Base-by-base conservation (phyloP, 1,284 basidiomycete genomes). In the Rhizoctonia solani region DNA sequence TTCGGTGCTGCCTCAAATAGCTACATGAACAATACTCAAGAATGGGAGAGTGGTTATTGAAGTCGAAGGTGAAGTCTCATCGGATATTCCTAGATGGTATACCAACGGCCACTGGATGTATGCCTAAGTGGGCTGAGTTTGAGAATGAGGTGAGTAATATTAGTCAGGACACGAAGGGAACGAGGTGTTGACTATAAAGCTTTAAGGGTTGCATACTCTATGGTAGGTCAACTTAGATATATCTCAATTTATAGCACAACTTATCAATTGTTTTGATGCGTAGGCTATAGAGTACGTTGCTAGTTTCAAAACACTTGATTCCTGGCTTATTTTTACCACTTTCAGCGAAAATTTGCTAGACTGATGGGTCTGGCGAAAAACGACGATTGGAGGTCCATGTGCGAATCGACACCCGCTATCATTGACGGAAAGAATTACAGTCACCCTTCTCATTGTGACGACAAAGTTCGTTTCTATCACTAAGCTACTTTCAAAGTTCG, bases 141-240 rank as follows among this genome's bases (percentile, higher is more conserved):
- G 58, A 63, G 25, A 34, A 63, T 25, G 58, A 63, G 34, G 58
- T 52, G 47, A 29, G 58, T 23, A 19, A 23, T 32, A 29, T n/a
- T 58, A 16, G 37, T 39, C 16, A 39, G 37, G 9, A 16, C 37
- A 39, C 37, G 16, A 39, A 39, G 8, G 9, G 37, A 39, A 39
- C 37, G 9, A 16, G 8, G 9, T 39, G 34, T n/a, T n/a, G n/a
- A n/a, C n/a, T n/a, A n/a, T n/a, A n/a, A n/a, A n/a, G n/a, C n/a
- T 25, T 42, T 21, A 29, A 58, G 58, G 58, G 58, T 8, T 63
- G 58, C 23, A 63, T 63, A 37, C 47, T 49, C n/a, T 63, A 63
- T 13, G 58, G 58, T 63, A 34, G 29, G 58, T 63, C n/a, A n/a
- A n/a, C n/a, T n/a, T n/a, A n/a, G n/a, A n/a, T n/a, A n/a, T n/a